Evolutionary conservation across 2,329 filamentous ascomycete genomes (phyloP).

Genomic region (Didymellaceae sp.): DNA sequence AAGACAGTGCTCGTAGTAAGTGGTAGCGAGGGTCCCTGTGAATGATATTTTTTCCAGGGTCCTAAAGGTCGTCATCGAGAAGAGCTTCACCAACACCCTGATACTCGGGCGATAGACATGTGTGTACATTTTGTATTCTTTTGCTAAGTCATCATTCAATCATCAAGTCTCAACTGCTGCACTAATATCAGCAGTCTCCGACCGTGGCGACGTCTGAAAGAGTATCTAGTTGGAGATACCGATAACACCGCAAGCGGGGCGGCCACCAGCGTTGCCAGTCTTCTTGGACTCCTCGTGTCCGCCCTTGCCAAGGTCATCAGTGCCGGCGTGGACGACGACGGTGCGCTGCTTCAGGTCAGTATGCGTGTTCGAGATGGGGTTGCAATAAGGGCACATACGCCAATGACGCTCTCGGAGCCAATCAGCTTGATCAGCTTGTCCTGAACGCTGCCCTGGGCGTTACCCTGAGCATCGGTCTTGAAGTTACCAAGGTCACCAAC

Average conservation of each 20-base stretch:
- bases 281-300: constrained; percentile 94
- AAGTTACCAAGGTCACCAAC: constrained; percentile 98
- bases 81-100: background rate
- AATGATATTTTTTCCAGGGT: background rate
- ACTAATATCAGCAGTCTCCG: background rate
- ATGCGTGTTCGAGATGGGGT: background rate
- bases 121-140: background rate
- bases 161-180: background rate
- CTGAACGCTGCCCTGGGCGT: constrained; percentile 77
- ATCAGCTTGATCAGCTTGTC: constrained; percentile 95
- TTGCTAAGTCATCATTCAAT: background rate
- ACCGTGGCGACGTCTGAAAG: background rate
- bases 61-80: background rate
- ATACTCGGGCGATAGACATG: background rate
- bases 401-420: constrained; percentile 91
- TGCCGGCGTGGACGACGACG: constrained; percentile 91
- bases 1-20: background rate
- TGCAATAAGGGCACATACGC: constrained; percentile 63
- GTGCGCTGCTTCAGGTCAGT: constrained; percentile 71
- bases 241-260: constrained; percentile 96
- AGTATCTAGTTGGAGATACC: constrained; percentile 75
- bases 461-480: constrained; percentile 91
- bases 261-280: constrained; percentile 92
- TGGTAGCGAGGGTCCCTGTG: background rate
- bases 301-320: constrained; percentile 94